A percentile compares a stretch with the other conserved stretches of the same genome.
Conservation (phyloP, 2,329 filamentous ascomycete genomes). For the Epicoccum sorghinum region DNA sequence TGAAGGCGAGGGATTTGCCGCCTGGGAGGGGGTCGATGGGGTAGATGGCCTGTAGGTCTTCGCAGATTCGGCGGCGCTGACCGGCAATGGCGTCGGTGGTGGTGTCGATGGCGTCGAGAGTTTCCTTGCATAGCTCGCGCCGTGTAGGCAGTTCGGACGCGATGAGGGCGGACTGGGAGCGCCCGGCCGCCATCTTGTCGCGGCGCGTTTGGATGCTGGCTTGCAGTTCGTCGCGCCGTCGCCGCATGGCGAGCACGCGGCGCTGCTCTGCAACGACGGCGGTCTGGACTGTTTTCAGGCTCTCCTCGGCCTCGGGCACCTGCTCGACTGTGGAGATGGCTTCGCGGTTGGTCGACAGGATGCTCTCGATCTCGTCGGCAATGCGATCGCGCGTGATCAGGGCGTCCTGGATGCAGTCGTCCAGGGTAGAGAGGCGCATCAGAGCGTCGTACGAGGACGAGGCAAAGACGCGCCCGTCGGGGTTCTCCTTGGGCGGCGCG, state of each 20-base stretch:
- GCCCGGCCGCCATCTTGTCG: slow-evolving; percentile 70
- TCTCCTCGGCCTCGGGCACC: slow-evolving; percentile 53
- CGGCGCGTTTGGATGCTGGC: slow-evolving; percentile 69
- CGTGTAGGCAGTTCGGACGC: slow-evolving; percentile 66
- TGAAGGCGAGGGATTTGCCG: slow-evolving; percentile 75
- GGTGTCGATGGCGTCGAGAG: slow-evolving; percentile 60
- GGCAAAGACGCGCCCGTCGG: slow-evolving; percentile 58
- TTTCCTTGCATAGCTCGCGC: slow-evolving; percentile 52
- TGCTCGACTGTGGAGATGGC: slow-evolving; percentile 44
- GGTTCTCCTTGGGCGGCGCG: slow-evolving; percentile 45
- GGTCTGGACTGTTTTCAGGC: slow-evolving; percentile 53
- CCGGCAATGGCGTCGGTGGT: slow-evolving; percentile 73
- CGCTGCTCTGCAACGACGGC: slow-evolving; percentile 69
- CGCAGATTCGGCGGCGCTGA: slow-evolving; percentile 87
- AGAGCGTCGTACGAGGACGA: slow-evolving; percentile 87
- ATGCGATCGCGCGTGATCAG: slow-evolving; percentile 76
- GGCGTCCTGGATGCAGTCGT: slow-evolving; percentile 90
- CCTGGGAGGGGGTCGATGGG: slow-evolving; percentile 72
- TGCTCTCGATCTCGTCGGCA: slow-evolving; percentile 74
- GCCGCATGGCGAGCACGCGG: slow-evolving; percentile 65
- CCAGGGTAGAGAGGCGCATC: slow-evolving; percentile 85
- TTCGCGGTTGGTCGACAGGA: slow-evolving; percentile 49
- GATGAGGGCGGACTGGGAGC: slow-evolving; percentile 63
- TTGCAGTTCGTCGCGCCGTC: slow-evolving; percentile 70
- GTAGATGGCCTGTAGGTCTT: slow-evolving; percentile 80